Evolutionary conservation across 305 asterid species (phyloP).

Genomic region (Plantago coronopus): DNA sequence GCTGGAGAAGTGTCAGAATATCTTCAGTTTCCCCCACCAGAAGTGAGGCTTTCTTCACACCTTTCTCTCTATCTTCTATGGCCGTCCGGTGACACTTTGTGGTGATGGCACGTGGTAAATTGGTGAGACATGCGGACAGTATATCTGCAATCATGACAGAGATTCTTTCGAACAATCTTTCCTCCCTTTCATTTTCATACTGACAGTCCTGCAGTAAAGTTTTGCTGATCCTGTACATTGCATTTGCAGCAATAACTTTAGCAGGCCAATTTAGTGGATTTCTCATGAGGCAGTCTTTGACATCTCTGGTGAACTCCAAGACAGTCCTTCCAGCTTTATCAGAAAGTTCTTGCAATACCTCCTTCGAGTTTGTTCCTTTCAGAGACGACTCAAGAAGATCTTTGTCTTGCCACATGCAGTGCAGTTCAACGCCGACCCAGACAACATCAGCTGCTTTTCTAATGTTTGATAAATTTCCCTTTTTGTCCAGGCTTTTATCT

Average conservation of each 20-base stretch:
- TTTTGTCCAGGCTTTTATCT: constrained; percentile 26
- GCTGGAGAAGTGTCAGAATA: constrained; percentile 30
- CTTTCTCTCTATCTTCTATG: constrained; percentile 38
- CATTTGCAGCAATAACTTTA: constrained; percentile 33
- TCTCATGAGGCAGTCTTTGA: constrained; percentile 17
- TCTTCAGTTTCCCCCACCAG: constrained; percentile 42
- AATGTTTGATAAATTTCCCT: constrained; percentile 21
- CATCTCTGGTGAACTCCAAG: constrained; percentile 25
- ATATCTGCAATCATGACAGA: constrained; percentile 35
- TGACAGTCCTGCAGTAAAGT: constrained; percentile 20
- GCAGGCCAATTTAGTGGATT: constrained; percentile 38
- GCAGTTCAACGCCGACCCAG: constrained; percentile 35
- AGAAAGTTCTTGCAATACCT: constrained; percentile 24
- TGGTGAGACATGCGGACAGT: constrained; percentile 37
- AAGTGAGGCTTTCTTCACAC: constrained; percentile 33
- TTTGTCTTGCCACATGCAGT: constrained; percentile 33
- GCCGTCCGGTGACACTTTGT: constrained; percentile 36
- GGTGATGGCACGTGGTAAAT: constrained; percentile 29
- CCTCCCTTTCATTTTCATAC: constrained; percentile 22
- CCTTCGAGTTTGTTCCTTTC: constrained; percentile 9
- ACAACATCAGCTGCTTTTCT: constrained; percentile 31
- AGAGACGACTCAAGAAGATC: constrained; percentile 28
- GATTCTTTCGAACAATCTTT: constrained; percentile 26
- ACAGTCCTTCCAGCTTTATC: constrained; percentile 28
- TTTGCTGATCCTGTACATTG: constrained; percentile 36